Base-by-base conservation (phyloP, 345 rosid species). In the Carallia brachiata region DNA sequence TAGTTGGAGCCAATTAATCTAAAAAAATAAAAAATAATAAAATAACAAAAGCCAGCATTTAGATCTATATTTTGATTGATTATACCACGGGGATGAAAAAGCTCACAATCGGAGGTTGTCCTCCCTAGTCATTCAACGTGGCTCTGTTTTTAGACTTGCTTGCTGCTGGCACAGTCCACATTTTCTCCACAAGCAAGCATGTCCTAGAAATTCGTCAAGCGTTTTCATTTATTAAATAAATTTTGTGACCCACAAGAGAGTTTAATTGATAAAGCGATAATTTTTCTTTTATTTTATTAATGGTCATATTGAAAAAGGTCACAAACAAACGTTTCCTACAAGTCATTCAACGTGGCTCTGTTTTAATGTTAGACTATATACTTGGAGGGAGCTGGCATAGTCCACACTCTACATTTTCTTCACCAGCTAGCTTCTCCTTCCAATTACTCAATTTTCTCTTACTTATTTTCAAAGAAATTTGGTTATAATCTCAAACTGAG, bases 281-380 rank as follows among this genome's bases (percentile, higher is more conserved):
- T 32, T 32, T 32, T 32, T 32, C 4, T 32, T 32, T 32, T 4
- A 32, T 4, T 32, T 32, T 32, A 32, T 32, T 32, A 32, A 32
- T 32, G 44, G 7, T 39, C 44, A 7, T 39, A 23, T 7, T 39
- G 44, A 8, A 39, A 7, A 39, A 39, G 10, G 12, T 6, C 44
- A 39, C 44, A 8, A 39, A 15, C n/a, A 37, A 19, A 23, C 54
- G 44, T 18, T 52, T 28, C 30, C 54, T 17, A 5, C 36, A 62
- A 53, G 67, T 39, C 61, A 28, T 63, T 63, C 68, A 62, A 63
- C 52, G 6, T 62, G 31, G 62, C 15, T n/a, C 48, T 40, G 62
- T 16, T 62, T 57, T 32, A 27, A 52, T 23, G 37, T 18, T 23
- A 13, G 36, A 55, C 44, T 36, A 18, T 23, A 44, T 15, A 13